A percentile compares a stretch with the other conserved stretches of the same genome.
phyloP scores from a whole-genome alignment of 352 stramenopile genomes.

The Chrysophaeum taylorii region DNA sequence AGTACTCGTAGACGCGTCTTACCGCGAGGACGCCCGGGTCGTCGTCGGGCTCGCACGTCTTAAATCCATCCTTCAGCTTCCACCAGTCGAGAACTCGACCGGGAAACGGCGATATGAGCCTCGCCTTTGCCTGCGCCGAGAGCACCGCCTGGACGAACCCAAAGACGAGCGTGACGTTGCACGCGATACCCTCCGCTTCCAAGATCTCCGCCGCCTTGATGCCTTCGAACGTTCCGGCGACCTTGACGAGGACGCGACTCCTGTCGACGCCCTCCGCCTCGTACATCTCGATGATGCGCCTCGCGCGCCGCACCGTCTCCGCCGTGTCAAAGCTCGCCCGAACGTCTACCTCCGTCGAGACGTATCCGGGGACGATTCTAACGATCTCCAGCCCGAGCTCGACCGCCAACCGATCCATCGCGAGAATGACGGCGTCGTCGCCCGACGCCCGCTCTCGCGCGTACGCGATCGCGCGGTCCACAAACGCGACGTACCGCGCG shows the following conservation, averaged over 20 bases:
- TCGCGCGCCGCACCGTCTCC: conserved; percentile 72
- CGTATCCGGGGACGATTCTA: conserved; percentile 88
- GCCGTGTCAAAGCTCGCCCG: conserved; percentile 90
- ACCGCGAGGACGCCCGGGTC: conserved; percentile 93
- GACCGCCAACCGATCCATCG: conserved; percentile 95
- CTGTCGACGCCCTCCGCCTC: conserved; percentile 68
- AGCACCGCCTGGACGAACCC: conserved; percentile 88
- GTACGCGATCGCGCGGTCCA: conserved; percentile 41
- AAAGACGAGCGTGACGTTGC: conserved; percentile 98
- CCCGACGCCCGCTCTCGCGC: conserved; percentile 32
- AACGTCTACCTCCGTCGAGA: conserved; percentile 97
- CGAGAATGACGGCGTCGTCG: conserved; percentile 65
- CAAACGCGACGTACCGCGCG: conserved; percentile 41
- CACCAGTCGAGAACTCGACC: conserved; percentile 95
- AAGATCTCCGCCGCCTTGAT: conserved; percentile 90
- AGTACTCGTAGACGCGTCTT: conserved; percentile 94
- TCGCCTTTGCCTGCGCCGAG: conserved; percentile 81
- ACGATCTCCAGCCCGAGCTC: conserved; percentile 94
- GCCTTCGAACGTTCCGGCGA: conserved; percentile 93
- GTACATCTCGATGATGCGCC: conserved; percentile 93
- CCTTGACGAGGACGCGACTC: conserved; percentile 94
- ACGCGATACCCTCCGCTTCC: conserved; percentile 91
- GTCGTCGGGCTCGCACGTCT: conserved; percentile 75
- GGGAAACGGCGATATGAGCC: conserved; percentile 92
- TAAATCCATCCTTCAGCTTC: conserved; percentile 78